These are phyloP conservation scores for Diaporthe nobilis DNA, from an alignment of 2,329 filamentous ascomycete species.

Conservation along the genomic window DNA sequence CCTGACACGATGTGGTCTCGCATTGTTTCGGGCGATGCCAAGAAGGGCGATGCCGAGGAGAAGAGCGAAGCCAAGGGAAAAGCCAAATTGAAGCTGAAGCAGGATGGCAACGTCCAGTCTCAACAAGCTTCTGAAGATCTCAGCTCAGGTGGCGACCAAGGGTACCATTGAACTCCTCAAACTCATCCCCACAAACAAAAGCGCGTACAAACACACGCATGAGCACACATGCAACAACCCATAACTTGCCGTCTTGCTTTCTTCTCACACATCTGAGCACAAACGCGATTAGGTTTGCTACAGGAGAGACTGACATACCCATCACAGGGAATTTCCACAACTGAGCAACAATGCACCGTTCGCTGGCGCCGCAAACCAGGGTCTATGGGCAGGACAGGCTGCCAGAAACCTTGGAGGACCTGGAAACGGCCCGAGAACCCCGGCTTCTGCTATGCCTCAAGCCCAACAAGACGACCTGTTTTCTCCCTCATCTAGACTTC, in stretches of 20 bases:
- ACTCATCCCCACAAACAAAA: not conserved
- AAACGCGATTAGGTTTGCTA: not conserved
- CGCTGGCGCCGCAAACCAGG: constrained; percentile 61
- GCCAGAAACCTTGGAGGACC: constrained; percentile 63
- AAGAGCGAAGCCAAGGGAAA: not conserved
- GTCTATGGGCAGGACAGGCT: constrained; percentile 68
- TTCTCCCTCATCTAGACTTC: constrained; percentile 54
- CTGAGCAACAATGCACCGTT: constrained; percentile 68
- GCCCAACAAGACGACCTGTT: constrained; percentile 64
- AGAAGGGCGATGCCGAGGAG: not conserved
- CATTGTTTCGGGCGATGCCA: constrained; percentile 29
- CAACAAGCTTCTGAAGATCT: not conserved
- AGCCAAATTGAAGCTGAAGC: not conserved
- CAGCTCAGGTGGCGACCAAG: constrained; percentile 13
- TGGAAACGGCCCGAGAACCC: constrained; percentile 61
- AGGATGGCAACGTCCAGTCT: not conserved
- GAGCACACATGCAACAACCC: not conserved
- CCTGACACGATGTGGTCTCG: constrained; percentile 35
- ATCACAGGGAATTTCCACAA: constrained; percentile 74
- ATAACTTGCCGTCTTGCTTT: not conserved
- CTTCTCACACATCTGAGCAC: not conserved
- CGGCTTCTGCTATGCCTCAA: constrained; percentile 65
- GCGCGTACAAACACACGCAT: not conserved
- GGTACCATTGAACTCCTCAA: constrained; percentile 41
- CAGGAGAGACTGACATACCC: constrained; percentile 45